Percentiles rank a stretch among this genome's conserved stretches.
Evolutionary conservation across 2,329 filamentous ascomycete genomes (phyloP).

Genomic region (Graphilbum sp.): DNA sequence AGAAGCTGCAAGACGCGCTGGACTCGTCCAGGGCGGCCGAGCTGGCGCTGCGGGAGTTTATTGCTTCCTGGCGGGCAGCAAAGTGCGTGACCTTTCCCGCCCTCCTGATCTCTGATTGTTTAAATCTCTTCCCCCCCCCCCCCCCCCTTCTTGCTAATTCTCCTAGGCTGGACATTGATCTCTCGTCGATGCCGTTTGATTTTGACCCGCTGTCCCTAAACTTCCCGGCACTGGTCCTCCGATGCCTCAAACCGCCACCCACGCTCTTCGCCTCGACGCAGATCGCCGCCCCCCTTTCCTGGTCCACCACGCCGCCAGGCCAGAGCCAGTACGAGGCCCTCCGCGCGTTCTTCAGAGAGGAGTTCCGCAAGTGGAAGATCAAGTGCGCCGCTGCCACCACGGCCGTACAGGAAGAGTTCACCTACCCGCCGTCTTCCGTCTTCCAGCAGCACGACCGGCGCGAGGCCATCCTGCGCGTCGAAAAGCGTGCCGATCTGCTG

Average conservation of each 20-base stretch:
- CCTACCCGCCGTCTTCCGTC: constrained; percentile 26
- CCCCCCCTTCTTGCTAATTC: not conserved
- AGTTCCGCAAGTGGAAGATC: constrained; percentile 50
- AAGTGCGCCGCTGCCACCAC: constrained; percentile 33
- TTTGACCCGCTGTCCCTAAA: constrained; percentile 77
- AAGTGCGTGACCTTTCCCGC: constrained; percentile 38
- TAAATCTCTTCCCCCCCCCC: not conserved
- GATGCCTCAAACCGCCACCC: constrained; percentile 63
- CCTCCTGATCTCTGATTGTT: not conserved
- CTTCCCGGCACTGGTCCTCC: constrained; percentile 71
- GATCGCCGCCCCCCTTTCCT: constrained; percentile 61
- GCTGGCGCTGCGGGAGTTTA: constrained; percentile 66
- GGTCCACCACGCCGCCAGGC: constrained; percentile 63
- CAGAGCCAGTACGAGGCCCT: constrained; percentile 60
- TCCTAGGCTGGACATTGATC: constrained; percentile 27
- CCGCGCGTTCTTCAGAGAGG: constrained; percentile 45
- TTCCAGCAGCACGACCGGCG: constrained; percentile 24
- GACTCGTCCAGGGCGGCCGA: constrained; percentile 76
- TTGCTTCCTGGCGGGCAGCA: constrained; percentile 68
- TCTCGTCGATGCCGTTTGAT: constrained; percentile 45
- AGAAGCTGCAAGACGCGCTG: constrained; percentile 48
- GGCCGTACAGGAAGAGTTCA: constrained; percentile 31
- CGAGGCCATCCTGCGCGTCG: constrained; percentile 30
- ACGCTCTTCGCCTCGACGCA: constrained; percentile 71
- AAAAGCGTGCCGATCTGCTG: constrained; percentile 38